Percentiles rank a stretch among this genome's conserved stretches.
These are phyloP conservation scores for Aspergillus persii DNA, from an alignment of 2,329 filamentous ascomycete genomes.

Conservation along the genomic window DNA sequence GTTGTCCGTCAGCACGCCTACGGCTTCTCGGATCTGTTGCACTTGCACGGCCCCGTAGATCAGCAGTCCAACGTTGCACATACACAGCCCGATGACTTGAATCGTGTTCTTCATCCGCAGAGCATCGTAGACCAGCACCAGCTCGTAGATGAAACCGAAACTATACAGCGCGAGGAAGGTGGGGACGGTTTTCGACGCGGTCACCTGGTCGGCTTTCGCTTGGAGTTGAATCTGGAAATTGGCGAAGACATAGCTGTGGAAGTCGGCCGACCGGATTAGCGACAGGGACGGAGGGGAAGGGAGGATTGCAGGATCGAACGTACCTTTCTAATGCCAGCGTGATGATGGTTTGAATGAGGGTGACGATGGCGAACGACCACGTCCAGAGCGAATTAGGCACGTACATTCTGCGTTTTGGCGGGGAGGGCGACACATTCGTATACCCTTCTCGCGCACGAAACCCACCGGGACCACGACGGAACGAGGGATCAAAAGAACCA, in stretches of 20 bases:
- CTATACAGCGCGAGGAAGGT: slow-evolving; percentile 96
- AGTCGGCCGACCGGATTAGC: slow-evolving; percentile 3
- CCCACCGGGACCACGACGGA: slow-evolving; percentile 47
- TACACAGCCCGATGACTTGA: slow-evolving; percentile 90
- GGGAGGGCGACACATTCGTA: slow-evolving; percentile 37
- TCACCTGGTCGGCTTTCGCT: slow-evolving; percentile 41
- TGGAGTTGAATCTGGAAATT: slow-evolving; percentile 66
- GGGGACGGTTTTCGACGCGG: slow-evolving; percentile 67
- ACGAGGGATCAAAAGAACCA: slow-evolving; percentile 51
- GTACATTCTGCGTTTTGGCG: slow-evolving; percentile 58
- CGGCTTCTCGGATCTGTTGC: slow-evolving; percentile 79
- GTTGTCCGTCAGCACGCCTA: slow-evolving; percentile 51
- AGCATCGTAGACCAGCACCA: slow-evolving; percentile 89
- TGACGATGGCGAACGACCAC: slow-evolving; percentile 75
- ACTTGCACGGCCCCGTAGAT: slow-evolving; percentile 92
- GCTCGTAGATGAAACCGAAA: slow-evolving; percentile 91
- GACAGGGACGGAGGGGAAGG: background rate
- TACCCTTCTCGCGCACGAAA: slow-evolving; percentile 55
- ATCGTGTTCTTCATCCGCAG: slow-evolving; percentile 96
- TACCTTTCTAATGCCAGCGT: slow-evolving; percentile 85
- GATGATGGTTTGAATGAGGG: slow-evolving; percentile 72
- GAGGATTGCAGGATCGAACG: slow-evolving; percentile 35
- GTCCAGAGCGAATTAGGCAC: slow-evolving; percentile 84
- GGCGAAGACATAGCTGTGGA: slow-evolving; percentile 77
- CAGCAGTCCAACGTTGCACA: slow-evolving; percentile 87